Base-by-base conservation (phyloP, 116 monocot species). In the Posidonia oceanica region DNA sequence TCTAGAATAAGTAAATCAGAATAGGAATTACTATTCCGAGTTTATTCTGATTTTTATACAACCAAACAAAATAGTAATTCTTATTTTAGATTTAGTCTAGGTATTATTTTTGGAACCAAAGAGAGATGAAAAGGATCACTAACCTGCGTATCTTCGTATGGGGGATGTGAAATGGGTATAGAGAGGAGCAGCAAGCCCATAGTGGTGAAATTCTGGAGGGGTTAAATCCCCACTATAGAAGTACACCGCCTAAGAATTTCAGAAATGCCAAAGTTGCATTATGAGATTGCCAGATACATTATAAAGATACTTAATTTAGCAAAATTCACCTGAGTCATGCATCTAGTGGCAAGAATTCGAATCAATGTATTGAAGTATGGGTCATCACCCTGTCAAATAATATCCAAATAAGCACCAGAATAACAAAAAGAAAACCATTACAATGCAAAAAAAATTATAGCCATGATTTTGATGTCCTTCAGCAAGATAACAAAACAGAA, bases 81-180 rank as follows among this genome's bases (percentile, higher is more conserved):
- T 1, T 29, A 29, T 29, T 29, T 29, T 29, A 29, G 29, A 29
- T 29, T 29, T 29, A 29, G 0, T 29, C 29, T 29, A 29, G 1
- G 0, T 29, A 1, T 29, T 29, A 29, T 29, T 29, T 1, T 29
- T 29, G 29, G 1, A 29, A 29, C 29, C 29, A 29, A 29, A 29
- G 29, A 29, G 29, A 29, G 29, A 29, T 29, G 0, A 29, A 29
- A 29, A 29, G 29, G 29, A 10, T 48, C 48, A 48, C 48, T 10
- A 12, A 89, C 97, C 97, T 80, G 97, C 97, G 82, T 92, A 97
- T 85, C 97, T 82, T 37, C 97, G 86, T 75, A 97, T 97, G 42
- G 97, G 97, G 72, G 97, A 97, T 48, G 97, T 97, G 44, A 97
- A 97, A 78, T 97, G 97, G 39, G 97, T 97, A 73, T 97, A 97